A percentile compares a stretch with the other conserved stretches of the same genome.
Conservation (phyloP, 495 filamentous ascomycete species). For the Articulospora tetracladia region DNA sequence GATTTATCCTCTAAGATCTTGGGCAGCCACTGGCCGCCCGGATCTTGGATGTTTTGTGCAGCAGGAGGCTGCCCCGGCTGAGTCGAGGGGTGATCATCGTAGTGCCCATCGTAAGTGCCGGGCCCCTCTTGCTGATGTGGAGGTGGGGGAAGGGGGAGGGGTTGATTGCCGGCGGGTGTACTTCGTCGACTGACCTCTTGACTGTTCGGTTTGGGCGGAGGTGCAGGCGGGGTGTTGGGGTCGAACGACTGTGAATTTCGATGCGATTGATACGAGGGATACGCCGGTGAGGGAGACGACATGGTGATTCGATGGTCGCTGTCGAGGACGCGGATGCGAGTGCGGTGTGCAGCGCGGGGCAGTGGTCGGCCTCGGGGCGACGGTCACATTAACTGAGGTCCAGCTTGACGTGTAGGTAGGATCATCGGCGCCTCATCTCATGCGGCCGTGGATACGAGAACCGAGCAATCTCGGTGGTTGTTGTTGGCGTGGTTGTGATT, state of each 20-base stretch:
- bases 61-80: conserved; percentile 14
- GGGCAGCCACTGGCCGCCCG: conserved; percentile 64
- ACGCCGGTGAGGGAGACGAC: conserved; percentile 18
- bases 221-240: conserved; percentile 59
- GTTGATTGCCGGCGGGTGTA: conserved; percentile 42
- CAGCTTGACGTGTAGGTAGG: not conserved
- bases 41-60: conserved; percentile 33
- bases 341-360: not conserved
- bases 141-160: conserved; percentile 38
- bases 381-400: not conserved
- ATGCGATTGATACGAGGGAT: conserved; percentile 22
- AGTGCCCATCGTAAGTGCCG: conserved; percentile 11
- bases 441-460: not conserved
- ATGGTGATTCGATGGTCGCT: not conserved
- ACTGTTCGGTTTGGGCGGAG: conserved; percentile 68
- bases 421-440: not conserved
- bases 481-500: no score
- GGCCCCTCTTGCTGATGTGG: conserved; percentile 32
- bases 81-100: conserved; percentile 5
- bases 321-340: not conserved
- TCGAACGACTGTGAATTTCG: conserved; percentile 27
- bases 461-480: no score
- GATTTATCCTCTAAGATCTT: conserved; percentile 69
- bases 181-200: conserved; percentile 65
- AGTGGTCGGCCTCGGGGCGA: not conserved